Evolutionary conservation across 2,329 filamentous ascomycete genomes (phyloP).

Genomic region (Nemania diffusa): DNA sequence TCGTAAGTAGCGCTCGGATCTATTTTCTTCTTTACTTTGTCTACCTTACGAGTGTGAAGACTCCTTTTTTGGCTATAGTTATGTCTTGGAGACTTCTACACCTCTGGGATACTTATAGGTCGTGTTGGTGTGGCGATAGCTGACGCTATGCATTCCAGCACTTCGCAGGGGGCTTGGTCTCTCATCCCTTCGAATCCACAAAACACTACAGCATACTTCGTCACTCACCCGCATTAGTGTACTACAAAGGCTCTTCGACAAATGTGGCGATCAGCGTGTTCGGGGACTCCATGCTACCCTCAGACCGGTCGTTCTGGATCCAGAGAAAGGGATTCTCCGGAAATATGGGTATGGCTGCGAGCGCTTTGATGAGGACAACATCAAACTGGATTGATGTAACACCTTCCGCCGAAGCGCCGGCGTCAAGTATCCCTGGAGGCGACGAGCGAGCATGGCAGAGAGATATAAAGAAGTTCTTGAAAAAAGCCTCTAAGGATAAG

Average conservation of each 20-base stretch:
- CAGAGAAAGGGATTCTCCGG: slow-evolving; percentile 76
- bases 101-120: neutral
- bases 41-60: neutral
- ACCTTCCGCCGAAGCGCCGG: slow-evolving; percentile 59
- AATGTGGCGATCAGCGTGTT: slow-evolving; percentile 73
- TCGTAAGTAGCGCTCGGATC: slow-evolving; percentile 7
- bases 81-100: neutral
- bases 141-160: slow-evolving; percentile 69
- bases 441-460: slow-evolving; percentile 76
- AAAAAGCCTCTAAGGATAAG: slow-evolving; percentile 61
- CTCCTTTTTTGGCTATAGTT: neutral
- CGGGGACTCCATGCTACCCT: slow-evolving; percentile 65
- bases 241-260: slow-evolving; percentile 73
- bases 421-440: slow-evolving; percentile 60
- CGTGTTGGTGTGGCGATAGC: slow-evolving; percentile 51
- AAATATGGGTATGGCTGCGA: slow-evolving; percentile 73
- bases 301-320: slow-evolving; percentile 70
- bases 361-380: slow-evolving; percentile 68
- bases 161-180: slow-evolving; percentile 72
- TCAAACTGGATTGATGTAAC: slow-evolving; percentile 76
- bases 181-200: slow-evolving; percentile 71
- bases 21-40: neutral
- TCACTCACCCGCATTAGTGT: slow-evolving; percentile 71
- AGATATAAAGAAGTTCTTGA: slow-evolving; percentile 72
- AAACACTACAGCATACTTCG: slow-evolving; percentile 74